These are phyloP conservation scores for Vaccinium myrtillus DNA, from an alignment of 148 eudicot genomes.

Conservation along the genomic window DNA sequence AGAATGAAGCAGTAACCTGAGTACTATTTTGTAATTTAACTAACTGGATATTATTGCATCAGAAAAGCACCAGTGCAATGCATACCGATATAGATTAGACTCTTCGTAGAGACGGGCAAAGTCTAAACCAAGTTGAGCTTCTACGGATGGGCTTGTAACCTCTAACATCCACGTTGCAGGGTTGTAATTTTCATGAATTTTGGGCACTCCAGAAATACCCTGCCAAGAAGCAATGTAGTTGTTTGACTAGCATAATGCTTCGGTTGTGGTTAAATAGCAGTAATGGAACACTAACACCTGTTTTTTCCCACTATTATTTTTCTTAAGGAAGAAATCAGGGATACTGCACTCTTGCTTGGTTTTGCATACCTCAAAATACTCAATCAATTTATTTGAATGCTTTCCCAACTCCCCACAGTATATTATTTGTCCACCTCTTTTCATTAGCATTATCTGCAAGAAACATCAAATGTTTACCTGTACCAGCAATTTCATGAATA, in stretches of 20 bases:
- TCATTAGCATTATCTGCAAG: slow-evolving; percentile 43
- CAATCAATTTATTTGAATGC: slow-evolving; percentile 32
- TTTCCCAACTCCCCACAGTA: slow-evolving; percentile 44
- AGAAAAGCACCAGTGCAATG: not conserved
- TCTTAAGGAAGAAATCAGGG: not conserved
- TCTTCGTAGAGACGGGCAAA: slow-evolving; percentile 35
- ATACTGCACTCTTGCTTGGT: not conserved
- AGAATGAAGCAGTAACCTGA: not conserved
- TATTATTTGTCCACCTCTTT: slow-evolving; percentile 34
- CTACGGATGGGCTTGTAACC: slow-evolving; percentile 31
- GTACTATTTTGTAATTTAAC: not conserved
- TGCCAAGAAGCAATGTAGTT: not conserved
- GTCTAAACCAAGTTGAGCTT: slow-evolving; percentile 35
- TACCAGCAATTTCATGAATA: not conserved
- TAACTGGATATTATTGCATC: not conserved
- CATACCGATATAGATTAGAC: slow-evolving; percentile 35
- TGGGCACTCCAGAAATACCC: slow-evolving; percentile 40
- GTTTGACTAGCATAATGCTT: not conserved
- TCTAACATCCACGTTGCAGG: slow-evolving; percentile 68
- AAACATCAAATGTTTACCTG: not conserved
- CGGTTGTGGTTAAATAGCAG: not conserved
- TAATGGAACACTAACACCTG: not conserved
- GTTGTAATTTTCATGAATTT: slow-evolving; percentile 46
- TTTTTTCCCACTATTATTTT: not conserved
- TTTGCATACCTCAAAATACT: slow-evolving; percentile 43